These are phyloP conservation scores for Aspergillus fumigatus DNA, from an alignment of 2,329 filamentous ascomycete species.

Conservation along the genomic window DNA sequence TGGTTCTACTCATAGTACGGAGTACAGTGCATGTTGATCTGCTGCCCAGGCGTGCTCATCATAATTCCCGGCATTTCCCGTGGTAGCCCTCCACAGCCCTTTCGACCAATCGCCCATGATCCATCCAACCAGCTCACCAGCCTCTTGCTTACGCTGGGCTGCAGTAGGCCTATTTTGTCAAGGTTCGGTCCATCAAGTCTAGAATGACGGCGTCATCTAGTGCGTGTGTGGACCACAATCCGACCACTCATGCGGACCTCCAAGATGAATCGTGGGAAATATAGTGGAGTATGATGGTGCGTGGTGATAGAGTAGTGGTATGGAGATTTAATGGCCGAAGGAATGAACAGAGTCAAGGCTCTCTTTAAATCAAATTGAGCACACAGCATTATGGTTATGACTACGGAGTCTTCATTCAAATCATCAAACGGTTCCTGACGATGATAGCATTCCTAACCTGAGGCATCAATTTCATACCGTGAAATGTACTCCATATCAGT, in stretches of 20 bases:
- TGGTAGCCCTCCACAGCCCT: not conserved
- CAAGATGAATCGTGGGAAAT: constrained; percentile 10
- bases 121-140: constrained; percentile 6
- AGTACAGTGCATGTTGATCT: not conserved
- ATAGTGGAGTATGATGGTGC: constrained; percentile 14
- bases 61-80: not conserved
- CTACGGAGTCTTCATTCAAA: not conserved
- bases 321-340: not conserved
- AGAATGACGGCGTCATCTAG: constrained; percentile 22
- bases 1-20: no score
- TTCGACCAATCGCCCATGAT: not conserved
- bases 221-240: constrained; percentile 5
- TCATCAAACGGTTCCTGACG: not conserved
- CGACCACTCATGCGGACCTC: not conserved
- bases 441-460: not conserved
- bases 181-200: constrained; percentile 22
- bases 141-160: constrained; percentile 1
- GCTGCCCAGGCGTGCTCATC: not conserved
- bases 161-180: constrained; percentile 8
- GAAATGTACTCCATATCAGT: no score
- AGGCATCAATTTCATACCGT: not conserved
- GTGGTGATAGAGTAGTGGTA: constrained; percentile 8
- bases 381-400: not conserved
- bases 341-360: not conserved
- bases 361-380: not conserved